A percentile compares a stretch with the other conserved stretches of the same genome.
Conservation (phyloP, 2,329 filamentous ascomycete genomes). For the Pseudohalonectria lignicola region DNA sequence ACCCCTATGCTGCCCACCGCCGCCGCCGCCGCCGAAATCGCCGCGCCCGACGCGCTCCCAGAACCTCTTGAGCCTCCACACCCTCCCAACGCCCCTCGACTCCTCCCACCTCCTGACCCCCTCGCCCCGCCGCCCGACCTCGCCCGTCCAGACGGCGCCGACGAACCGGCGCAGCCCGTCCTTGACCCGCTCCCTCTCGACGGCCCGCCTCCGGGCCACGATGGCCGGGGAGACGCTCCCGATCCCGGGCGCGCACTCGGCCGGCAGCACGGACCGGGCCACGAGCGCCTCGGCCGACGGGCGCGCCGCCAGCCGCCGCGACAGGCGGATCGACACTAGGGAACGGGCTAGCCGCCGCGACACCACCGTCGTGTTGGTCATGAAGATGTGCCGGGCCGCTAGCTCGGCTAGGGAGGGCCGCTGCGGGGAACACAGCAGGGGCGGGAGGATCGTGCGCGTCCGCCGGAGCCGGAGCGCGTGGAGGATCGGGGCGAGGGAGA, state of each 20-base stretch:
- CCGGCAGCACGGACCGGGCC: conserved; percentile 51
- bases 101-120: conserved; percentile 36
- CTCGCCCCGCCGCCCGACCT: conserved; percentile 39
- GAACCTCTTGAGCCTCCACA: conserved; percentile 51
- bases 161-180: conserved; percentile 56
- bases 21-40: too few relatives aligned
- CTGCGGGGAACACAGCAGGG: conserved; percentile 42
- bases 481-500: conserved; percentile 55
- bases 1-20: too few relatives aligned
- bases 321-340: conserved; percentile 54
- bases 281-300: conserved; percentile 51
- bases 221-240: conserved; percentile 42
- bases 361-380: conserved; percentile 54
- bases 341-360: conserved; percentile 53
- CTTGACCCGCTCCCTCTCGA: conserved; percentile 59
- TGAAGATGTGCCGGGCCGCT: conserved; percentile 52
- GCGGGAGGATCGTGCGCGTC: conserved; percentile 40
- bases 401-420: conserved; percentile 52
- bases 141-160: conserved; percentile 42
- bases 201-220: conserved; percentile 48
- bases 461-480: conserved; percentile 50
- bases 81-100: conserved; percentile 39
- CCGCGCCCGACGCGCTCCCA: conserved; percentile 53
- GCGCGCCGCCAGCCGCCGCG: conserved; percentile 46
- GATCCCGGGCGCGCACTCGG: conserved; percentile 45